Evolutionary conservation across 2,329 filamentous ascomycete genomes (phyloP), one percentile per base, ranked within the genome.

Genomic region (Samsoniella hepiali): DNA sequence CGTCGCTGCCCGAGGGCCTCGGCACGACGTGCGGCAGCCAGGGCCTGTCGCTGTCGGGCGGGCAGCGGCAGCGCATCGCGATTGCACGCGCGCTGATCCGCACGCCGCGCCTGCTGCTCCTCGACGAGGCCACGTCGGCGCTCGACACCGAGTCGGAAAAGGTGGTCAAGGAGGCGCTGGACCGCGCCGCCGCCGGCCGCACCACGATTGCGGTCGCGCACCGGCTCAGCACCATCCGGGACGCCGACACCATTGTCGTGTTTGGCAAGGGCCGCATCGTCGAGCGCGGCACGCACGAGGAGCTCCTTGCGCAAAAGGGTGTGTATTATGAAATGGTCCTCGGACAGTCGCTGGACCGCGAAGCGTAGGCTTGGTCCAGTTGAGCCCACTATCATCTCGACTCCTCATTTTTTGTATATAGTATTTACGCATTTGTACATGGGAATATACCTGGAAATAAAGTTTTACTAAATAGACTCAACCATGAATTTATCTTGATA

Each of bases 71-170:
- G 72, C 84, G 88, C 29, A 83, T 91, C 40, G 88, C 89, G 9
- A 92, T 93, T 65, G 90, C 89, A 0, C 81, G 90, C 8, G 87
- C 87, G 11, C 86, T 92, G 34, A 81, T 92, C 60, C 85, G 88
- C 53, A 78, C 86, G 58, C 89, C 89, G 0, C 77, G 79, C 0
- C 84, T 93, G 2, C 75, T 93, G 3, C 82, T 93, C 6, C 78
- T 93, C 0, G 90, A 93, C 68, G 90, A 93, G 74, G 90, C 90
- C 1, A 93, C 90, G 0, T 78, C 76, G 27, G 78, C 79, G 0
- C 78, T 91, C 0, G 88, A 91, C 67, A 86, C 86, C 0, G 83
- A 88, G 68, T 86, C 83, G 0, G 89, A 91, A 71, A 83, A 82
- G 66, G 76, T 88, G 1, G 86, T 91, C 10, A 88, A 91, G 71